A percentile compares a stretch with the other conserved stretches of the same genome.
Evolutionary conservation across 805 yeast genomes (phyloP).

Genomic region (Wickerhamiella parazyma): DNA sequence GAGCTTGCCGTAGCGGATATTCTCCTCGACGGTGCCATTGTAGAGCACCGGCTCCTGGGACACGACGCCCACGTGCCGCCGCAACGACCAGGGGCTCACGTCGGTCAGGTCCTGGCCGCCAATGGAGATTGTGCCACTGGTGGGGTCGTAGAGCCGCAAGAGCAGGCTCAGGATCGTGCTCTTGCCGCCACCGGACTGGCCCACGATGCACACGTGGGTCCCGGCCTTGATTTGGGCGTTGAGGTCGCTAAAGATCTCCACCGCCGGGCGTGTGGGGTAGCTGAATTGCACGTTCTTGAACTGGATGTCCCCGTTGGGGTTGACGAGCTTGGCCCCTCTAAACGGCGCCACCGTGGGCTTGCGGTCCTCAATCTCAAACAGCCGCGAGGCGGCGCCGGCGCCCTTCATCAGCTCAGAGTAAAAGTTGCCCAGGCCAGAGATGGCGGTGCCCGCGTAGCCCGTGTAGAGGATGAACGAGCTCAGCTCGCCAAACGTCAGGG

Average conservation of each 20-base stretch:
- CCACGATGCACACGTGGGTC: constrained; percentile 84
- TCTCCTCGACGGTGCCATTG: constrained; percentile 73
- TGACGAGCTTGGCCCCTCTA: constrained; percentile 37
- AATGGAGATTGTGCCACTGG: constrained; percentile 45
- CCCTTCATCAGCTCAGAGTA: constrained; percentile 95
- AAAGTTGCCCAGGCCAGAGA: constrained; percentile 79
- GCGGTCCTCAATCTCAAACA: constrained; percentile 74
- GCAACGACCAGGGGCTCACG: constrained; percentile 56
- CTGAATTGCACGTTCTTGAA: constrained; percentile 54
- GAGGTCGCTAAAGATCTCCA: constrained; percentile 47
- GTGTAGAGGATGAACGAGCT: constrained; percentile 94
- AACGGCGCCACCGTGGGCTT: constrained; percentile 59
- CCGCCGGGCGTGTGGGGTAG: constrained; percentile 75
- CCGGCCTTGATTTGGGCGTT: constrained; percentile 57
- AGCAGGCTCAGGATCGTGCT: constrained; percentile 73
- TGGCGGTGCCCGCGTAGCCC: constrained; percentile 83
- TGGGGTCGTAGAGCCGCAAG: constrained; percentile 73
- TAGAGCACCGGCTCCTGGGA: constrained; percentile 86
- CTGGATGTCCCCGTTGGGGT: constrained; percentile 32
- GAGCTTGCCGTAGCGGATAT: constrained; percentile 60
- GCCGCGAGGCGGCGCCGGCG: constrained; percentile 85
- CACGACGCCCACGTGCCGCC: constrained; percentile 74
- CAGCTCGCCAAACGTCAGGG: constrained; percentile 72
- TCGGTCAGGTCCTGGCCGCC: constrained; percentile 51
- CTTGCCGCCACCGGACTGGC: constrained; percentile 96